These are phyloP conservation scores for Coemansia sp. DNA, from an alignment of 192 early-diverging fungal genomes.

Conservation along the genomic window DNA sequence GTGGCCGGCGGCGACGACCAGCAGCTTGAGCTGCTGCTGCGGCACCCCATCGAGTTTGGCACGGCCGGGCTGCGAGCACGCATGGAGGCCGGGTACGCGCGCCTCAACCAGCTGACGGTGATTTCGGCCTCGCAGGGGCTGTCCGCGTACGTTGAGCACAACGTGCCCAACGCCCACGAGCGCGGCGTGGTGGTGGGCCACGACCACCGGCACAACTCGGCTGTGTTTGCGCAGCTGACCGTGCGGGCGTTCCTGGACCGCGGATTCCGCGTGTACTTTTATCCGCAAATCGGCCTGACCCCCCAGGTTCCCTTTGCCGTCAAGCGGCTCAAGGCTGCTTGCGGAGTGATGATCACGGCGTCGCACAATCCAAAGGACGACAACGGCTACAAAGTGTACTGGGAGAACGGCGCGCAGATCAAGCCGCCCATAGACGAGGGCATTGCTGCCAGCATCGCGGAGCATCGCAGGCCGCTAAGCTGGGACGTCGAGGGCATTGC, in stretches of 20 bases:
- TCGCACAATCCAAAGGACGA: conserved; percentile 94
- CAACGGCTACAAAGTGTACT: conserved; percentile 90
- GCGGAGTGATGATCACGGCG: conserved; percentile 96
- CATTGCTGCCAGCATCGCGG: conserved; percentile 74
- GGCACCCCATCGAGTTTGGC: conserved; percentile 72
- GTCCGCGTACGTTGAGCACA: conserved; percentile 62
- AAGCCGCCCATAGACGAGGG: conserved; percentile 82
- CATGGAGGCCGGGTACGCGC: conserved; percentile 92
- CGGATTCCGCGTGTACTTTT: conserved; percentile 80
- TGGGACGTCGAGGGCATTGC: conserved; percentile 68
- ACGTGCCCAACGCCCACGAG: conserved; percentile 56
- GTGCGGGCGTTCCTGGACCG: conserved; percentile 77
- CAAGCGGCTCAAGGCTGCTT: conserved; percentile 63
- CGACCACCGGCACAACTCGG: conserved; percentile 90
- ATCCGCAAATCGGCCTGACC: conserved; percentile 72
- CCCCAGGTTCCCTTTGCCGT: conserved; percentile 86
- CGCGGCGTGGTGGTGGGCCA: conserved; percentile 88
- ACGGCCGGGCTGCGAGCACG: conserved; percentile 84
- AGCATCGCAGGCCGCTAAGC: conserved; percentile 58
- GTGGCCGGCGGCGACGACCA: conserved; percentile 18
- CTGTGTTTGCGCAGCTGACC: conserved; percentile 75
- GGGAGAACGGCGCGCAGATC: conserved; percentile 89
- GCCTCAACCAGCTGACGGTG: conserved; percentile 92
- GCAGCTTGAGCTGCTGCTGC: conserved; percentile 35
- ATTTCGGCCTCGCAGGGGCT: conserved; percentile 91